Evolutionary conservation across 2,329 filamentous ascomycete species (phyloP).

Genomic region (Plenodomus lindquistii): DNA sequence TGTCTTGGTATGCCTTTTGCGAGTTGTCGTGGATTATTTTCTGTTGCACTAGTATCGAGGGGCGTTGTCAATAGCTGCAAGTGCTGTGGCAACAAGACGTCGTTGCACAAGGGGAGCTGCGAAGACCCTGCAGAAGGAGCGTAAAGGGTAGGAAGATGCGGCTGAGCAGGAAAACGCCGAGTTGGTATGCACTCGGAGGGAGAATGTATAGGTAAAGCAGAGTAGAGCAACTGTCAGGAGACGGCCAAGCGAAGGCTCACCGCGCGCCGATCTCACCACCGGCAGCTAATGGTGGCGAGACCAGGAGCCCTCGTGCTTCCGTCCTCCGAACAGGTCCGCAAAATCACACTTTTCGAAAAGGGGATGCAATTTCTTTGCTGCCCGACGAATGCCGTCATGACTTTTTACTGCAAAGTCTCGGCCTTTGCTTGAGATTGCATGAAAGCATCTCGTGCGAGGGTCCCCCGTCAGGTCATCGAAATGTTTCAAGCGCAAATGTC

Average conservation of each 20-base stretch:
- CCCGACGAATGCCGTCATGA: slow-evolving; percentile 1
- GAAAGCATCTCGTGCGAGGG: neutral
- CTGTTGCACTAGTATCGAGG: neutral
- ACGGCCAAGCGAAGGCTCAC: slow-evolving; percentile 17
- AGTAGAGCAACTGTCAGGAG: slow-evolving; percentile 24
- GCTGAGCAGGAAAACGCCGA: neutral
- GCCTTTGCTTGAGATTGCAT: neutral
- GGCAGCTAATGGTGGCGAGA: slow-evolving; percentile 26
- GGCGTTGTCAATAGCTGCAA: slow-evolving; percentile 2
- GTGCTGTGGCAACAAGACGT: neutral
- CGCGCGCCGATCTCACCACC: slow-evolving; percentile 20
- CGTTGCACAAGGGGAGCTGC: neutral
- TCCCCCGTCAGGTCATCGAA: neutral
- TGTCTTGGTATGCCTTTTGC: neutral
- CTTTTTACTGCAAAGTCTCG: neutral
- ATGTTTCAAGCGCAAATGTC: neutral
- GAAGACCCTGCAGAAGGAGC: slow-evolving; percentile 10
- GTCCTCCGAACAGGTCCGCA: slow-evolving; percentile 13
- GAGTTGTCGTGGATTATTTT: neutral
- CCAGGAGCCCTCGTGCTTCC: slow-evolving; percentile 13
- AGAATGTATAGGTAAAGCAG: slow-evolving; percentile 7
- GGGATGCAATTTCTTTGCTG: slow-evolving; percentile 15
- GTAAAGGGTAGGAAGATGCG: slow-evolving; percentile 13
- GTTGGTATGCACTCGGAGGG: too few relatives aligned
- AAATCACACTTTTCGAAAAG: slow-evolving; percentile 8